Conservation (phyloP, 163 green algal genomes). For the Scenedesmus sp. region DNA sequence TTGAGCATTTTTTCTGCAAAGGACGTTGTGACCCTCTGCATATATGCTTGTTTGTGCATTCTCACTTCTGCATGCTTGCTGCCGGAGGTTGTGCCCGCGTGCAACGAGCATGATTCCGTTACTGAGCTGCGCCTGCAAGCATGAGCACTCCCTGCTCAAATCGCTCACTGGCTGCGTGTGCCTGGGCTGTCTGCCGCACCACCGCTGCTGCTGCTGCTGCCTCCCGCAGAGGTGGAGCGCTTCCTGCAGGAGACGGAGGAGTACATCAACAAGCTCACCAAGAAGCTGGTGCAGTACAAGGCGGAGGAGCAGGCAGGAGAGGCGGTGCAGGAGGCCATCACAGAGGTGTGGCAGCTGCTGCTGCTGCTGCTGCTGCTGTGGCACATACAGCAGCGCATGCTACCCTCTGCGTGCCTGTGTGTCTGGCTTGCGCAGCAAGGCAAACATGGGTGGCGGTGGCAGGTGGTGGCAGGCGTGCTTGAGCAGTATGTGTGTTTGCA, state of each 20-base stretch:
- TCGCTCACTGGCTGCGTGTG: background rate
- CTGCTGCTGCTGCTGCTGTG: background rate
- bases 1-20: too few relatives aligned
- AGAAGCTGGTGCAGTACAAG: constrained; percentile 93
- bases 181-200: background rate
- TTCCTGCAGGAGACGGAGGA: constrained; percentile 97
- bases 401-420: background rate
- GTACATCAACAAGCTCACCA: constrained; percentile 94
- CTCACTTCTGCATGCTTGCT: background rate
- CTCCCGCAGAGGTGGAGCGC: constrained; percentile 79
- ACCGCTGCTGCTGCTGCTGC: background rate
- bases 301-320: constrained; percentile 83
- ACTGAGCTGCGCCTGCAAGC: background rate
- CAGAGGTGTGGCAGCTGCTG: constrained; percentile 70
- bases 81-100: background rate
- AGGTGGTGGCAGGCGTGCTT: background rate
- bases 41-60: too few relatives aligned
- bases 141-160: background rate
- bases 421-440: background rate
- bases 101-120: background rate
- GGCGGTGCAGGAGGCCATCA: constrained; percentile 79
- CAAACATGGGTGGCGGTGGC: background rate
- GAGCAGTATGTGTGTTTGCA: background rate
- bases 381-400: background rate
- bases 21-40: too few relatives aligned